phyloP scores from a whole-genome alignment of 139 green algal genomes.

The Deuterostichococcus epilithicus region DNA sequence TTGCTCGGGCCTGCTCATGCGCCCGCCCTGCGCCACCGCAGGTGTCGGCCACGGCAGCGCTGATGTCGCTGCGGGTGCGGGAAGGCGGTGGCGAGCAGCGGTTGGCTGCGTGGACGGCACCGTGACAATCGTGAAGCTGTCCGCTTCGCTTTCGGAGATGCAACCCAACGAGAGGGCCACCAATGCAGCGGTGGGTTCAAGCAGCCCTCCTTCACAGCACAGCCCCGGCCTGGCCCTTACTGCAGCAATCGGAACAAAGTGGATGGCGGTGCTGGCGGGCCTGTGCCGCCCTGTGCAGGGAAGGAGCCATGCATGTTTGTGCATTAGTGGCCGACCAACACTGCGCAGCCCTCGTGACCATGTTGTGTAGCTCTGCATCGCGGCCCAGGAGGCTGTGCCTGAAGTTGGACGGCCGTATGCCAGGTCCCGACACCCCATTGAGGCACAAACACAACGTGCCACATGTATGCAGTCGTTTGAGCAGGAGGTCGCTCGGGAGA shows the following conservation, averaged over 20 bases:
- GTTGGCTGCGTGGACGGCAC: conserved; percentile 69
- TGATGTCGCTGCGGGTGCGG: conserved; percentile 67
- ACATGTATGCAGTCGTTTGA: conserved; percentile 52
- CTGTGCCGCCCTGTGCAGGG: background rate
- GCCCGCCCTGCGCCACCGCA: too few relatives aligned
- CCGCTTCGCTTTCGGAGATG: conserved; percentile 59
- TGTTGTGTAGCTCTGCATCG: background rate
- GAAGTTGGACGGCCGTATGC: background rate
- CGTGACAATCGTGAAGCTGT: conserved; percentile 72
- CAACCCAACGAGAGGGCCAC: conserved; percentile 77
- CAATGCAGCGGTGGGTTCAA: conserved; percentile 48
- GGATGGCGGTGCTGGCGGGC: too few relatives aligned
- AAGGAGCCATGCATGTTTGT: background rate
- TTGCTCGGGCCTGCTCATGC: too few relatives aligned
- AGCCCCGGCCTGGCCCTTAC: too few relatives aligned
- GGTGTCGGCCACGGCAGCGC: conserved; percentile 48
- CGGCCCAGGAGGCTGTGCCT: background rate
- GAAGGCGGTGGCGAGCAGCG: conserved; percentile 57
- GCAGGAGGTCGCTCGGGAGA: conserved; percentile 69
- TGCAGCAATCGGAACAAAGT: too few relatives aligned
- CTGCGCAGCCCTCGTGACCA: background rate
- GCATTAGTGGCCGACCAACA: background rate
- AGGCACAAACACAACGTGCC: too few relatives aligned
- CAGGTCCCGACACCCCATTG: too few relatives aligned
- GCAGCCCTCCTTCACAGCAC: too few relatives aligned